Evolutionary conservation across 2,329 filamentous ascomycete genomes (phyloP), one percentile per base, ranked within the genome.

Genomic region (Apiospora phragmitis): DNA sequence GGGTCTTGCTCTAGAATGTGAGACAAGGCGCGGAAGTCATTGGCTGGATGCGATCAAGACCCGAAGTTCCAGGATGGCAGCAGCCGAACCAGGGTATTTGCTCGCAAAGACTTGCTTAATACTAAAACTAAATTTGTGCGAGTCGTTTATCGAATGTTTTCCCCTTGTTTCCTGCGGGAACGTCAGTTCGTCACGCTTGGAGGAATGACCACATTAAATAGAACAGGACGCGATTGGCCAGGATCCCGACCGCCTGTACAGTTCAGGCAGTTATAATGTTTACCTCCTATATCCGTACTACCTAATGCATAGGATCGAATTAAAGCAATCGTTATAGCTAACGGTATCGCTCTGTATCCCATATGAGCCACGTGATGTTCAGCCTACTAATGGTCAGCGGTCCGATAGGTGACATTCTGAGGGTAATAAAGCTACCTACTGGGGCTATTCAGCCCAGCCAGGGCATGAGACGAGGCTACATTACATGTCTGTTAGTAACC

Each of bases 1-100:
- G 89, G 76, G 87, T 91, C 62, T 81, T 91, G 74, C 83, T 90
- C 73, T 90, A 80, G 82, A 69, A 70, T 69, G 67, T 21, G 51
- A 29, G 18, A 62, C 29, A 35, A 62, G 55, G 55, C 55, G 55
- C 18, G 26, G 11, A 62, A 62, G 29, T 24, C 32, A 66, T 29
- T 47, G 42, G 32, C 65, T 35, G 21, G 67, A 24, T 59, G 67
- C n/a, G 55, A 41, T n/a, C 26, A 67, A 67, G 51, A 41, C 32
- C 55, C 29, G 55, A 62, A 62, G 32, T 62, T 38, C 18, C 26
- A 35, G 49, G 11, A 32, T 55, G 51, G 26, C 51, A 55, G 51
- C 51, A 55, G 29, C 51, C 14, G 51, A 29, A 21, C 26, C 26
- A 32, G 55, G 32, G 32, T n/a, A 38, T 62, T 62, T 38, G 32